phyloP scores from a whole-genome alignment of 306 rosid species.

The Dryas drummondii region DNA sequence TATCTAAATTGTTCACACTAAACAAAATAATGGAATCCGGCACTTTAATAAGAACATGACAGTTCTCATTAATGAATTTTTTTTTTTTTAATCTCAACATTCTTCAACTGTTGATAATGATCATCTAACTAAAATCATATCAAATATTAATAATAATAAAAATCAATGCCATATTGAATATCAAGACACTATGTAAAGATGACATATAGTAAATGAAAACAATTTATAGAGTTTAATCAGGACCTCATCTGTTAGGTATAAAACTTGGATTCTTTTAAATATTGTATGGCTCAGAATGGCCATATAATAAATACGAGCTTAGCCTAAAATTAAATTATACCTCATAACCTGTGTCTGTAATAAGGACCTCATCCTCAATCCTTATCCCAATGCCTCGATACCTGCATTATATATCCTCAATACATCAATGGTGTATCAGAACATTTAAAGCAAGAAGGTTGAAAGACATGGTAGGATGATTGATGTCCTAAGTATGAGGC shows the following conservation, averaged over 20 bases:
- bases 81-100: too few species aligned
- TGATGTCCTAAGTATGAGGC: constrained; percentile 11
- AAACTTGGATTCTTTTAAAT: not conserved
- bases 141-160: not conserved
- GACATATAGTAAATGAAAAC: not conserved
- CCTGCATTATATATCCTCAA: constrained; percentile 43
- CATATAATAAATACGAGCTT: not conserved
- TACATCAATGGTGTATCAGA: constrained; percentile 15
- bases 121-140: too few species aligned
- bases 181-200: not conserved
- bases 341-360: constrained; percentile 74
- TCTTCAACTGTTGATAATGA: too few species aligned
- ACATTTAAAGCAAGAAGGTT: constrained; percentile 31
- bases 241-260: not conserved
- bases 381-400: constrained; percentile 79
- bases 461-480: not conserved
- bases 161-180: too few species aligned
- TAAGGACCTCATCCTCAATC: constrained; percentile 89
- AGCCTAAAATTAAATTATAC: constrained; percentile 26
- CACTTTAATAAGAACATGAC: too few species aligned
- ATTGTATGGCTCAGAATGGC: constrained; percentile 7
- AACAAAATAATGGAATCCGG: not conserved
- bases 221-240: not conserved
- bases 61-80: too few species aligned
- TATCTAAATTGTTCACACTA: not conserved